These are phyloP conservation scores for Lasiodiplodia gonubiensis DNA, from an alignment of 2,329 filamentous ascomycete species.

Conservation along the genomic window DNA sequence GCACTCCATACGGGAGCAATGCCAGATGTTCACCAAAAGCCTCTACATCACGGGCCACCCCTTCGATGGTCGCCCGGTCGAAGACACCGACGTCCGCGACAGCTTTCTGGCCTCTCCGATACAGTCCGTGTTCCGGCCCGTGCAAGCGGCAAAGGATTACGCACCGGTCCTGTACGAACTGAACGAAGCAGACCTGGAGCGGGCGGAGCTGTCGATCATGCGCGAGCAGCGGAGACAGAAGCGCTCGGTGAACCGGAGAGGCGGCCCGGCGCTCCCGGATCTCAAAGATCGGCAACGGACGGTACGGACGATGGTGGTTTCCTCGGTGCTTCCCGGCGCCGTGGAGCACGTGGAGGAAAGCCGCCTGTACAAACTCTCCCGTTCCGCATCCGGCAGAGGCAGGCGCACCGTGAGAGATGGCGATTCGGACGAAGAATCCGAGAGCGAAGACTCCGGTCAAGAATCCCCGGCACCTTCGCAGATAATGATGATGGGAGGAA, in stretches of 20 bases:
- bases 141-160: conserved; percentile 92
- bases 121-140: conserved; percentile 81
- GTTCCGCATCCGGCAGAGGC: conserved; percentile 46
- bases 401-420: conserved; percentile 65
- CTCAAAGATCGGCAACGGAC: conserved; percentile 93
- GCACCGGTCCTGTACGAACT: conserved; percentile 93
- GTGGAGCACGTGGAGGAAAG: conserved; percentile 81
- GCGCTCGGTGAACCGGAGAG: conserved; percentile 89
- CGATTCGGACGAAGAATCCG: conserved; percentile 87
- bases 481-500: conserved; percentile 71
- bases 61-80: conserved; percentile 91
- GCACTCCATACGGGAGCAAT: conserved; percentile 95
- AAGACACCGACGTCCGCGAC: conserved; percentile 85
- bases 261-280: conserved; percentile 92
- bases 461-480: conserved; percentile 82
- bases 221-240: conserved; percentile 94
- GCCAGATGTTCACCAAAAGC: conserved; percentile 90
- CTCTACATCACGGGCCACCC: conserved; percentile 92
- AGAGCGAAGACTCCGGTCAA: conserved; percentile 84
- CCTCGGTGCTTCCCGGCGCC: conserved; percentile 87
- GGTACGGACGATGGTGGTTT: conserved; percentile 89
- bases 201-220: conserved; percentile 89
- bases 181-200: conserved; percentile 86
- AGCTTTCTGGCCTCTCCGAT: conserved; percentile 87
- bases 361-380: conserved; percentile 74